A percentile compares a stretch with the other conserved stretches of the same genome.
phyloP scores from a whole-genome alignment of 1,284 basidiomycete species.

The Trametes versicolor region DNA sequence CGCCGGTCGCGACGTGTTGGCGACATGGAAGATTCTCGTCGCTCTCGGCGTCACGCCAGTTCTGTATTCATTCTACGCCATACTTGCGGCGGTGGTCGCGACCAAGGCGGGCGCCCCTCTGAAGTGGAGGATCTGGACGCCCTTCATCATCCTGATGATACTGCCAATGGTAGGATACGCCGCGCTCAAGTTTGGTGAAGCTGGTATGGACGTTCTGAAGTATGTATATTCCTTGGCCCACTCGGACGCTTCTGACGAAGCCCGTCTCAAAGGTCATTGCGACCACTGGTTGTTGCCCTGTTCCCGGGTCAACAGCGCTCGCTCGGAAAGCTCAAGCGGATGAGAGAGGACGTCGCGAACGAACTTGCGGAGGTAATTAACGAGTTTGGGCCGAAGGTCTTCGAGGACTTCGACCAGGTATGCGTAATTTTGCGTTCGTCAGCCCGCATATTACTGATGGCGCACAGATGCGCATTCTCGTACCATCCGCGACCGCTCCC shows the following conservation, averaged over 20 bases:
- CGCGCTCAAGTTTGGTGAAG: conserved; percentile 98
- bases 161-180: conserved; percentile 94
- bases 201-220: conserved; percentile 99
- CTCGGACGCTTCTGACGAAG: neutral
- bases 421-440: conserved; percentile 31
- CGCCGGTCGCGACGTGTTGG: conserved; percentile 93
- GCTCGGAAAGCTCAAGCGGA: conserved; percentile 83
- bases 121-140: conserved; percentile 80
- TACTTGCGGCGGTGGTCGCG: conserved; percentile 82
- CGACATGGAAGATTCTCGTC: conserved; percentile 98
- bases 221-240: conserved; percentile 48
- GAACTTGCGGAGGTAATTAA: conserved; percentile 93
- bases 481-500: conserved; percentile 85
- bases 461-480: conserved; percentile 79
- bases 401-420: conserved; percentile 90
- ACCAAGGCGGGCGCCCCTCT: conserved; percentile 73
- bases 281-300: conserved; percentile 91
- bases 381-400: conserved; percentile 89
- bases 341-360: conserved; percentile 83
- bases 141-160: conserved; percentile 79
- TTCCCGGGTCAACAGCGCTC: conserved; percentile 92
- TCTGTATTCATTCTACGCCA: conserved; percentile 87
- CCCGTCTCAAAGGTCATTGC: conserved; percentile 76
- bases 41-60: conserved; percentile 92
- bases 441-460: neutral